phyloP scores from a whole-genome alignment of 1,139 yeast genomes.

The Candida tropicalis region DNA sequence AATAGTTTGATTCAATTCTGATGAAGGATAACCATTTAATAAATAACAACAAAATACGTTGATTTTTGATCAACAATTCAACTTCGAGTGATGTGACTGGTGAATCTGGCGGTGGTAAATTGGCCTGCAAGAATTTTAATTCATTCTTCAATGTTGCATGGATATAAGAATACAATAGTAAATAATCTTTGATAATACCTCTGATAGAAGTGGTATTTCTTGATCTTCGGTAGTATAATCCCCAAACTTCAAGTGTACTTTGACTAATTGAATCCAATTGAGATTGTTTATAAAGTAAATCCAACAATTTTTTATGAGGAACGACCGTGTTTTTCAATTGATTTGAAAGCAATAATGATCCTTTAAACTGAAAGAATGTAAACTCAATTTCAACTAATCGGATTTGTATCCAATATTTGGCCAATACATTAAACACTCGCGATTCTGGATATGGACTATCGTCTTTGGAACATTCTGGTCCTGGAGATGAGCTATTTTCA shows the following conservation, averaged over 20 bases:
- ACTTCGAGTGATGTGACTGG: constrained; percentile 14
- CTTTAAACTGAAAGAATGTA: constrained; percentile 35
- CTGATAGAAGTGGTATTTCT: constrained; percentile 17
- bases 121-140: constrained; percentile 9
- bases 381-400: constrained; percentile 32
- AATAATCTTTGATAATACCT: constrained; percentile 24
- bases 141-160: constrained; percentile 16
- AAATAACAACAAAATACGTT: constrained; percentile 22
- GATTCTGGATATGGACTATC: constrained; percentile 16
- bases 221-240: constrained; percentile 29
- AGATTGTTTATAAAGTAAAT: constrained; percentile 21
- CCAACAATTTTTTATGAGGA: constrained; percentile 26
- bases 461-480: constrained; percentile 4
- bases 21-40: constrained; percentile 37
- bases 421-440: constrained; percentile 23
- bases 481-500: constrained; percentile 8
- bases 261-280: constrained; percentile 15
- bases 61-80: constrained; percentile 25
- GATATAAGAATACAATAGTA: constrained; percentile 25
- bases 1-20: constrained; percentile 33
- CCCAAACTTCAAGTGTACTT: constrained; percentile 24
- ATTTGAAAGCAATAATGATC: constrained; percentile 31
- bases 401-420: constrained; percentile 33
- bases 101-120: not conserved
- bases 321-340: constrained; percentile 29